Base-by-base conservation (phyloP, 2,329 filamentous ascomycete species). In the Colletotrichum salicis region DNA sequence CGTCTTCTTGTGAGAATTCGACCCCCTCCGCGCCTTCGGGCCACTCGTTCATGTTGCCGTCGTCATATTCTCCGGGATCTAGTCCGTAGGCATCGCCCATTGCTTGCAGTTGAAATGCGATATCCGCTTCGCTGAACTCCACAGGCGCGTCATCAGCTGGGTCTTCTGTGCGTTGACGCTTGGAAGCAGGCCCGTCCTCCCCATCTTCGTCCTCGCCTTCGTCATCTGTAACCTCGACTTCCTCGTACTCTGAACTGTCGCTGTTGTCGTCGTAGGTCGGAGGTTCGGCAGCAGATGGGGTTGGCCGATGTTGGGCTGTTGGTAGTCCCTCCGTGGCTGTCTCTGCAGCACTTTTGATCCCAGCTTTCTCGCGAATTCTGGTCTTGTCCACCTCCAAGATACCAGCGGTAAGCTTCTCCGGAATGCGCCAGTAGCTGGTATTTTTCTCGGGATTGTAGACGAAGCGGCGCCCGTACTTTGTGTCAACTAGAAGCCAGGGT, bases 361-460 rank as follows among this genome's bases (percentile, higher is more conserved):
- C 70, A 0, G 85, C 86, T 83, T 91, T 89, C 77, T 88, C 82
- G 83, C 90, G 84, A 82, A 92, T 92, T 71, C 90, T 89, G 75
- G 92, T 90, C 79, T 92, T 90, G 80, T 97, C 94, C 67, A 94
- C 84, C 74, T 90, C 88, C 62, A 92, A 76, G 65, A 96, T 93
- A 15, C 90, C 94, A 72, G 92, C 91, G 87, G 95, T 92, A 45
- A 99, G 87, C 79, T 96, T 92, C 67, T 94, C 90, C 0, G 96
- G 96, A 77, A 98, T 96, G 77, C 94, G 94, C 96, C 97, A 99
- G 81, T 95, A 95, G 81, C 95, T 98, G 75, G 95, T 88, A 48
- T 96, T 93, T 75, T 96, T 97, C 65, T 89, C 88, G 0, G 91
- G 89, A 76, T 99, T 97, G 84, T 97, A 94, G 2, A 95, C 95